Conservation (phyloP, 257 asterid species). For the Petunia secreta region DNA sequence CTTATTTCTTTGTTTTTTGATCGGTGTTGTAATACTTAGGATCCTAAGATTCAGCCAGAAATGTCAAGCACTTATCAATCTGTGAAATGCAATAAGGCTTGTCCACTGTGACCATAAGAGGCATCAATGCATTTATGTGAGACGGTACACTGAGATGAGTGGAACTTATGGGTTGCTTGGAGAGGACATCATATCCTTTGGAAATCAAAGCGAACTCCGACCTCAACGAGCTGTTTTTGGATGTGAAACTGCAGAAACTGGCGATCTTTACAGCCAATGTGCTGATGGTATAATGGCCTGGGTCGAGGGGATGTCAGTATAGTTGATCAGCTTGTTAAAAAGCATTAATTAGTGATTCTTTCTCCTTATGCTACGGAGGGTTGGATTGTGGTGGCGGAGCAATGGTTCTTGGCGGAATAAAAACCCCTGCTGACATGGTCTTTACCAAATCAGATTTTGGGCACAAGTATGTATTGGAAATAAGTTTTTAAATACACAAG, state of each 20-base stretch:
- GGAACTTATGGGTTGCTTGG: conserved; percentile 93
- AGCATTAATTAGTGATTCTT: conserved; percentile 77
- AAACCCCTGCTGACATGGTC: conserved; percentile 75
- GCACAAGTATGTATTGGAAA: conserved; percentile 72
- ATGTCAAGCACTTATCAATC: conserved; percentile 70
- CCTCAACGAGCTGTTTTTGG: conserved; percentile 94
- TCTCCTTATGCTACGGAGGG: conserved; percentile 94
- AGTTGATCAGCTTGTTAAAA: conserved; percentile 90
- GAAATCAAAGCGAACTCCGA: conserved; percentile 75
- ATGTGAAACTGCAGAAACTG: conserved; percentile 90
- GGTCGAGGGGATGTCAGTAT: conserved; percentile 97
- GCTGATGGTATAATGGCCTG: conserved; percentile 97
- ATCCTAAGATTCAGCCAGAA: conserved; percentile 85
- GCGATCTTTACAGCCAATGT: conserved; percentile 91
- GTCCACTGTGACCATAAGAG: conserved; percentile 68
- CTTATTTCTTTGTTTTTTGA: too few relatives aligned
- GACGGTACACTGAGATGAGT: conserved; percentile 96
- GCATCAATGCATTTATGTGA: conserved; percentile 72
- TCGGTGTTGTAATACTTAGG: conserved; percentile 39
- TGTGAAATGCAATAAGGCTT: conserved; percentile 75
- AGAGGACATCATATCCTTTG: conserved; percentile 87
- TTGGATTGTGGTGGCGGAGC: conserved; percentile 98
- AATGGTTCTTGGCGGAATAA: conserved; percentile 91
- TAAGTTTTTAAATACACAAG: conserved; percentile 37
- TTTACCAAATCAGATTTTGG: conserved; percentile 71